phyloP scores from a whole-genome alignment of 2,329 filamentous ascomycete species.

The Scytalidium lignicola region DNA sequence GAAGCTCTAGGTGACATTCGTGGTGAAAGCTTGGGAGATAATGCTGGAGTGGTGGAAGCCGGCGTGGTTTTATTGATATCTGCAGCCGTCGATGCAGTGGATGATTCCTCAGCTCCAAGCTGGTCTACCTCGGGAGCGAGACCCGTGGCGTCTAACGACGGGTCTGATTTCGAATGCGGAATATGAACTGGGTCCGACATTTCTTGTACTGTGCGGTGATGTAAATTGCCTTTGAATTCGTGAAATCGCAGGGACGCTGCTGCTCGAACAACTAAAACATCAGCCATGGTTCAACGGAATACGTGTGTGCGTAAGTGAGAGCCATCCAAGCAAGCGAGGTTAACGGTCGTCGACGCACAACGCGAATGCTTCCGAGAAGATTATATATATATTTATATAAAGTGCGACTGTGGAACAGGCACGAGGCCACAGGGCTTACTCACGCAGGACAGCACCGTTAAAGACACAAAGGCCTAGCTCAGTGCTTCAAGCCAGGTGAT shows the following conservation, averaged over 20 bases:
- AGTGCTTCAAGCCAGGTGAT: neutral
- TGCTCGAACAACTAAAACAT: constrained; percentile 36
- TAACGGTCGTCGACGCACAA: neutral
- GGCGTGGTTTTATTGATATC: constrained; percentile 40
- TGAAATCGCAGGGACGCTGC: constrained; percentile 33
- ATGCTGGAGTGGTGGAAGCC: constrained; percentile 25
- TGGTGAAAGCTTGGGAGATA: neutral
- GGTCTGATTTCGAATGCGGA: constrained; percentile 20
- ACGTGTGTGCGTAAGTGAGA: neutral
- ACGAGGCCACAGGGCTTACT: neutral
- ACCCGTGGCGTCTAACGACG: constrained; percentile 12
- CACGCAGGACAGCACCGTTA: neutral
- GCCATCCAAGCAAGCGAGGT: neutral
- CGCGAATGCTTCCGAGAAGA: neutral
- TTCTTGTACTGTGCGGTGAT: constrained; percentile 33
- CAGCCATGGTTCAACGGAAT: constrained; percentile 31
- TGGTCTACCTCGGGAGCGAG: constrained; percentile 18
- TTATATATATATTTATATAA: neutral
- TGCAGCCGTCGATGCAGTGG: constrained; percentile 42
- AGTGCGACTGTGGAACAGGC: neutral
- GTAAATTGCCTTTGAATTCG: constrained; percentile 36
- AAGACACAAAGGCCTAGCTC: neutral
- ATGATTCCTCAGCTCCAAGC: constrained; percentile 21
- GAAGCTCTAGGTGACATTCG: constrained; percentile 49
- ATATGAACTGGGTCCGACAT: constrained; percentile 40